Percentiles rank a stretch among this genome's conserved stretches.
These are phyloP conservation scores for Backusella morwellensis DNA, from an alignment of 192 early-diverging fungal species.

Conservation along the genomic window DNA sequence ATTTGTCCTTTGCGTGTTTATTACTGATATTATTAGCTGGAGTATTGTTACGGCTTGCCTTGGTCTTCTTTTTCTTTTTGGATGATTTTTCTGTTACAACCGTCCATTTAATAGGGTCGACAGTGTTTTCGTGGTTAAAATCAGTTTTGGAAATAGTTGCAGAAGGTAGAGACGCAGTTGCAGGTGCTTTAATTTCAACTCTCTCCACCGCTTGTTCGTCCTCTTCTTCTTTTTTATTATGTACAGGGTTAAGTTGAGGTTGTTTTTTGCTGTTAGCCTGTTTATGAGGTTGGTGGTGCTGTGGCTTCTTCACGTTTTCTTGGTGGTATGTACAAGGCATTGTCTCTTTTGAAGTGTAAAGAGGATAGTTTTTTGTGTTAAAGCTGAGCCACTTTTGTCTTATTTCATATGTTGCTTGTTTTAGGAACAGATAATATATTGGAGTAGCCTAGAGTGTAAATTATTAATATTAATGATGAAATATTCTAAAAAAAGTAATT, in stretches of 20 bases:
- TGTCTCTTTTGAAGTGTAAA: background rate
- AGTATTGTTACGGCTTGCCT: background rate
- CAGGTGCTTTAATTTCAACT: background rate
- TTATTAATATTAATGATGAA: background rate
- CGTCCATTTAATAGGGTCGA: background rate
- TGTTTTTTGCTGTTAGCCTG: background rate
- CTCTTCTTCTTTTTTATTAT: background rate
- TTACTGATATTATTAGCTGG: background rate
- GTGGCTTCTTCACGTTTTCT: background rate
- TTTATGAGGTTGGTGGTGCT: background rate
- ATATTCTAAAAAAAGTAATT: background rate
- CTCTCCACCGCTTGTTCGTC: background rate
- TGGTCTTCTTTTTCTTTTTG: background rate
- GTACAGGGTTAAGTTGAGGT: background rate
- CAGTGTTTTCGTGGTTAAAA: background rate
- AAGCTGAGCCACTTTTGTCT: background rate
- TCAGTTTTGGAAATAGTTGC: background rate
- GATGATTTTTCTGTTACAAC: conserved; percentile 5
- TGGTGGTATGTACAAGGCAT: conserved; percentile 1
- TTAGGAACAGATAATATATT: background rate
- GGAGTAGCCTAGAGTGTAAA: background rate
- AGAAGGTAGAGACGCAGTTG: background rate
- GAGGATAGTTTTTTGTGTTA: background rate
- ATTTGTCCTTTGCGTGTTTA: background rate
- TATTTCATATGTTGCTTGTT: background rate